Evolutionary conservation across 805 yeast species (phyloP), one percentile per base, ranked within the genome.

Genomic region (Candida palmyrensis): DNA sequence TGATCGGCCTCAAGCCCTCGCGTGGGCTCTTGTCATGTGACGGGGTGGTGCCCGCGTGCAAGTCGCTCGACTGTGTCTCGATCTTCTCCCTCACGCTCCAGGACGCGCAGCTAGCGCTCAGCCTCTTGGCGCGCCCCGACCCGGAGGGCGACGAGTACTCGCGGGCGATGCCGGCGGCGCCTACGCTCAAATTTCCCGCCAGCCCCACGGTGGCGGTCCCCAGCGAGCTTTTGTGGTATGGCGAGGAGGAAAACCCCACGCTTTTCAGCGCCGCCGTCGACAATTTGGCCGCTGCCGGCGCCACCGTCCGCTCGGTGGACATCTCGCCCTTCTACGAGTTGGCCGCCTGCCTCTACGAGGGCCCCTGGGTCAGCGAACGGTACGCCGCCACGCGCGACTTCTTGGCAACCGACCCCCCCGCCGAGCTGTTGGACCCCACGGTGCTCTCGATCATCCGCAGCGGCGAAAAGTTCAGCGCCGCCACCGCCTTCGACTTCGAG

Each of bases 281-380:
- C 16, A 38, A 43, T 9, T 51, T 59, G 29, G 57, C 65, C 26
- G 47, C 61, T 26, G 47, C 72, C 11, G 84, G 82, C 27, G 73
- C 72, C 33, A 63, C 66, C 25, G 59, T 85, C 18, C 70, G 75
- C 15, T 63, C 77, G 8, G 56, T 79, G 27, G 89, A 87, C 58
- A 89, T 90, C 54, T 57, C 79, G 12, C 84, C 88, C 3, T 66
- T 90, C 25, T 66, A 85, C 40, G 83, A 82, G 23, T 68, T 90
- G 37, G 98, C 97, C 12, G 76, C 76, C 46, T 84, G 92, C 51
- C 70, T 90, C 23, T 90, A 90, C 55, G 97, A 90, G 52, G 98
- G 98, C 38, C 84, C 97, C n/a, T 90, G 98, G 98, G 97, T 90
- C 8, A 86, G 94, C 16, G 98, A 90, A 64, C 75, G 98, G 47